Base-by-base conservation (phyloP, 2,329 filamentous ascomycete species). In the Cordyceps tenuipes region DNA sequence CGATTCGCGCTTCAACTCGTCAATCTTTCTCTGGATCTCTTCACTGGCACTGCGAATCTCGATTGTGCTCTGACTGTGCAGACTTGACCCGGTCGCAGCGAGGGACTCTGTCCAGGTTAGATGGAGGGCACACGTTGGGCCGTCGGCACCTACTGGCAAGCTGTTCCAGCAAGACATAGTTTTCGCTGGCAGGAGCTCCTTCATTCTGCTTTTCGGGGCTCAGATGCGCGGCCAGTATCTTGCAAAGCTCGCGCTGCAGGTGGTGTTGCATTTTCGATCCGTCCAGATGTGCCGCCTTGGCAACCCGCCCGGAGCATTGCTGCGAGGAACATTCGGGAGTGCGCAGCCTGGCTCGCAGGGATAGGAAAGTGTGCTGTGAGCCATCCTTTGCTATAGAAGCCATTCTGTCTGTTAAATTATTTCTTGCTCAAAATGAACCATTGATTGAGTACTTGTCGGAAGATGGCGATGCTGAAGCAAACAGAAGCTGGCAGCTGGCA, bases 141-240 rank as follows among this genome's bases (percentile, higher is more conserved):
- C 29, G 44, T 6, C 13, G 7, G 21, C 6, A 17, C 21, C 44
- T 49, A 60, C 57, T 8, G 6, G 57, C 57, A 21, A 60, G 57
- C 23, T 60, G 43, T 36, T 54, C 50, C n/a, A 60, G 43, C 21
- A 57, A 31, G 10, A 19, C 10, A 39, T 57, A 52, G 17, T 23
- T 61, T 15, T 57, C 54, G 26, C 43, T 17, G 7, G 7, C 15
- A 1, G 48, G 29, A 0, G 58, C 58, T 0, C 69, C 64, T 9
- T 66, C 19, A 5, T 57, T 47, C 36, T 59, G 49, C 23, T 44
- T 48, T 21, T 48, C 23, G 5, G 17, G 48, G 10, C n/a, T 41
- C 3, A 44, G 23, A 34, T 51, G 21, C n/a, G 41, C 21, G 1
- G 29, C 19, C 4, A 60, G 29, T 2, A 60, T 23, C 31, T 43